Evolutionary conservation across 2,329 filamentous ascomycete genomes (phyloP).

Genomic region (Apiospora rasikravindrae): DNA sequence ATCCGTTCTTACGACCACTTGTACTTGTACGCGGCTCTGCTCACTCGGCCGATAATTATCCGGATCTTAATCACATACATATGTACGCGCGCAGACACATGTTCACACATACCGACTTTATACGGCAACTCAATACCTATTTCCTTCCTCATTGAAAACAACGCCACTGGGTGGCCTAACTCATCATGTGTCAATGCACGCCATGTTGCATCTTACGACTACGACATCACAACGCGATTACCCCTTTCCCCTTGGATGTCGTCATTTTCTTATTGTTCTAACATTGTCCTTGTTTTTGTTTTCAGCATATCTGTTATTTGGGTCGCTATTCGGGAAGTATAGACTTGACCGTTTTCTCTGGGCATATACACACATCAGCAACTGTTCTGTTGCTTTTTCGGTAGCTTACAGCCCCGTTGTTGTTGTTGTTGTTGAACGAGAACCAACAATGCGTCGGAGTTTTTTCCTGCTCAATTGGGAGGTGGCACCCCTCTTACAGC

Average conservation of each 20-base stretch:
- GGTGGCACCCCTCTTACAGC: not conserved
- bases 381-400: not conserved
- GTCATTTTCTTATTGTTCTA: not conserved
- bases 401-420: not conserved
- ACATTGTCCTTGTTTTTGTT: not conserved
- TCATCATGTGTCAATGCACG: not conserved
- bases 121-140: not conserved
- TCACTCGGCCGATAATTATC: not conserved
- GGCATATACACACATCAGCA: not conserved
- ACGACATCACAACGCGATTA: conserved; percentile 10
- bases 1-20: not conserved
- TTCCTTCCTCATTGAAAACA: not conserved
- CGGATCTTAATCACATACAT: not conserved
- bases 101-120: not conserved
- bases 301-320: not conserved
- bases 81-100: not conserved
- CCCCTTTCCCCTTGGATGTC: not conserved
- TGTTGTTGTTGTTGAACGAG: not conserved
- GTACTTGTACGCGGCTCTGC: conserved; percentile 11
- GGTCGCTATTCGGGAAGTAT: not conserved
- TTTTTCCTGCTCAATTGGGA: not conserved
- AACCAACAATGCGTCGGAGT: conserved; percentile 4
- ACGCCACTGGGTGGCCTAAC: conserved; percentile 2
- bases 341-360: not conserved
- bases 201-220: conserved; percentile 3